Evolutionary conservation across 768 basidiomycete genomes (phyloP).

Genomic region (Boletales sp.): DNA sequence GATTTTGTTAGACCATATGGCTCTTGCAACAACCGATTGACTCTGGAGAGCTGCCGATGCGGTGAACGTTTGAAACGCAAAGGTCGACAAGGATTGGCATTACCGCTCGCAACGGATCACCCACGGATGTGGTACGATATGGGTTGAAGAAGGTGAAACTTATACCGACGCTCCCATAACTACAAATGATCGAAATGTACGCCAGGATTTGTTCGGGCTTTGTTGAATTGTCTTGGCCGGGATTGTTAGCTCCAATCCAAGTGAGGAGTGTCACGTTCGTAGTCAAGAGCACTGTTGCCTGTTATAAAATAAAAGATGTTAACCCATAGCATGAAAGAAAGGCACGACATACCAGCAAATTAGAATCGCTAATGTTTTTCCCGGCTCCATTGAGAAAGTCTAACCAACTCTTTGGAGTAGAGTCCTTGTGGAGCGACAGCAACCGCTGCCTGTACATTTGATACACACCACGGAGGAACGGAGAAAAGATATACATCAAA

Average conservation of each 20-base stretch:
- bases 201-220: conserved; percentile 21
- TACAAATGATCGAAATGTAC: conserved; percentile 28
- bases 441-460: conserved; percentile 28
- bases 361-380: conserved; percentile 29
- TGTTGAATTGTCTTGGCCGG: conserved; percentile 1
- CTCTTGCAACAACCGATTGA: conserved; percentile 25
- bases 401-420: conserved; percentile 24
- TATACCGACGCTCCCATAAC: conserved; percentile 24
- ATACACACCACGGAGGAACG: conserved; percentile 22
- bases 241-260: conserved; percentile 9
- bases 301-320: neutral
- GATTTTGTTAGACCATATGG: conserved; percentile 33
- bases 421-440: conserved; percentile 25
- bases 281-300: conserved; percentile 29
- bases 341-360: conserved; percentile 19
- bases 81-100: neutral
- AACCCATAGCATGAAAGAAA: neutral
- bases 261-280: conserved; percentile 23
- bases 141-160: conserved; percentile 31
- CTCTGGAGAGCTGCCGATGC: conserved; percentile 17
- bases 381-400: conserved; percentile 31
- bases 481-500: conserved; percentile 18
- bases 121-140: conserved; percentile 30
- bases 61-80: neutral
- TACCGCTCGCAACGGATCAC: conserved; percentile 30